phyloP scores from a whole-genome alignment of 2,329 filamentous ascomycete species.

The Hypomyces rosellus region DNA sequence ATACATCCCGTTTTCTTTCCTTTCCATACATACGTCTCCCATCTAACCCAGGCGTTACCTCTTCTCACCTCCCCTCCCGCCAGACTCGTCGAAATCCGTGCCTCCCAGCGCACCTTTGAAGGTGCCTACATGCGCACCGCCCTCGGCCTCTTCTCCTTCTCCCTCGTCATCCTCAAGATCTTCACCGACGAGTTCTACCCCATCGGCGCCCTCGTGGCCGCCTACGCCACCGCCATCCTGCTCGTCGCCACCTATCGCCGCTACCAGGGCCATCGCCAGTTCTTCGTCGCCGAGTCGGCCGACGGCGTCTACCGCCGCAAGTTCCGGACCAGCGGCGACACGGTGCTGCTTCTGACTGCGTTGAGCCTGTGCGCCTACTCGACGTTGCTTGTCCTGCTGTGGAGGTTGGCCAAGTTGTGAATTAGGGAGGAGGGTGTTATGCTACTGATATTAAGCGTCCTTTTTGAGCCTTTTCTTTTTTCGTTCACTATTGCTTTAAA shows the following conservation, averaged over 20 bases:
- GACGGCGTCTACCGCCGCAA: constrained; percentile 37
- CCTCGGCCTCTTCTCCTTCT: constrained; percentile 90
- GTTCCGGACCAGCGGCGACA: constrained; percentile 60
- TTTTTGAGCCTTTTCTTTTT: background rate
- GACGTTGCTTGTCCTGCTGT: constrained; percentile 50
- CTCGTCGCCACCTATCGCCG: constrained; percentile 78
- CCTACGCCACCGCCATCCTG: constrained; percentile 81
- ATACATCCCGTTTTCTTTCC: background rate
- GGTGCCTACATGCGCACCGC: constrained; percentile 95
- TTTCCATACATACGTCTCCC: constrained; percentile 15
- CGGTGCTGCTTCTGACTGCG: constrained; percentile 50
- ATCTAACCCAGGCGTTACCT: background rate
- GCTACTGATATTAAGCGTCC: background rate
- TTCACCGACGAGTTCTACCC: constrained; percentile 96
- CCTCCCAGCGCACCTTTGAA: constrained; percentile 93
- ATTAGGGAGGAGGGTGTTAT: background rate
- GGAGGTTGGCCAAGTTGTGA: constrained; percentile 28
- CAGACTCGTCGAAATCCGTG: constrained; percentile 84
- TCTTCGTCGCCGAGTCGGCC: constrained; percentile 55
- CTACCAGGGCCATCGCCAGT: constrained; percentile 88
- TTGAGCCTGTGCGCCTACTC: constrained; percentile 54
- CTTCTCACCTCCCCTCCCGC: background rate
- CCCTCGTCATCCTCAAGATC: constrained; percentile 83
- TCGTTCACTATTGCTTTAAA: background rate
- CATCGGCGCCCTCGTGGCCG: constrained; percentile 91